Evolutionary conservation across 2,329 filamentous ascomycete species (phyloP), one percentile per base, ranked within the genome.

Genomic region (Fusarium mundagurra): DNA sequence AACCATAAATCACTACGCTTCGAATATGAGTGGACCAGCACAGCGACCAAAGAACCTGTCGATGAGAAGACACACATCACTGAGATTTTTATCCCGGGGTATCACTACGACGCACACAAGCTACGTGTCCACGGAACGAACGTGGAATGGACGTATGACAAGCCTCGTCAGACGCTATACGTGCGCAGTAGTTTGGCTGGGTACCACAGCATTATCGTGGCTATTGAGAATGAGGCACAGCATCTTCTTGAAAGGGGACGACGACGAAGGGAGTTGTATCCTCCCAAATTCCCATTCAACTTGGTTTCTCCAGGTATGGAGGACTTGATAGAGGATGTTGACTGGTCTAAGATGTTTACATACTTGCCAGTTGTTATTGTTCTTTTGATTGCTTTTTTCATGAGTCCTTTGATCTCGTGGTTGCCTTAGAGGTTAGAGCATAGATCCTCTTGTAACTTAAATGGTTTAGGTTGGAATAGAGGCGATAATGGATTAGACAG

Each of bases 1-100:
- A 75, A 83, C 51, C 75, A 79, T 10, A 79, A 78, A 16, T 81
- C 80, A 8, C 75, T 83, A 8, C 77, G 76, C 8, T 85, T 79
- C 58, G 81, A 81, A 48, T 80, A 84, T 33, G 73, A 79, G 44
- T 85, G 83, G 80, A 47, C 65, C 36, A 77, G 76, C 64, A 38
- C 51, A 33, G 50, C 53, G 38, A 55, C 36, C 38, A 58, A 63
- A 20, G 60, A 55, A 36, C 75, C 78, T 12, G 43, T 29, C 1
- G 44, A 61, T 18, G 74, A 79, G 20, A 81, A 74, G 20, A 38
- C 74, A 6, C 51, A 63, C 11, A 29, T 80, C 22, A 85, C 83
- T 1, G 83, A 85, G 64, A 76, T 85, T 20, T 85, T 82, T 39
- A 71, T 85, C 36, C 83, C 83, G 2, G 71, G 69, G 16, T 85